Percentiles rank a stretch among this genome's conserved stretches.
Evolutionary conservation across 2,329 filamentous ascomycete species (phyloP).

Genomic region (Aspergillus amoenus): DNA sequence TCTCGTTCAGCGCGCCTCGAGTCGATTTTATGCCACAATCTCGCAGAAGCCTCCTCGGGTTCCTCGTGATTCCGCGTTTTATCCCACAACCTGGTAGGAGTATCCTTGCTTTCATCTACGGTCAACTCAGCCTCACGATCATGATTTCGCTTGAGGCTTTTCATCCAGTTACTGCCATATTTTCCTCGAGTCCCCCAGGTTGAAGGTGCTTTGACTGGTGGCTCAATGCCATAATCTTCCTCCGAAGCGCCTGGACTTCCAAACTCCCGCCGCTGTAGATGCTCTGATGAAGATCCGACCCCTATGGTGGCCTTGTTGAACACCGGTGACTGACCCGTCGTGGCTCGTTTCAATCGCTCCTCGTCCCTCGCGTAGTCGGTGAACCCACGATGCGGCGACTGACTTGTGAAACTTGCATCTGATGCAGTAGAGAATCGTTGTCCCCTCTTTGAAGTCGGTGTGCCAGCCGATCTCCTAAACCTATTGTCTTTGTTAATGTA

Average conservation of each 20-base stretch:
- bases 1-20: conserved; percentile 27
- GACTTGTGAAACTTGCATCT: conserved; percentile 36
- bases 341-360: conserved; percentile 39
- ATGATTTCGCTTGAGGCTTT: conserved; percentile 28
- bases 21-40: conserved; percentile 27
- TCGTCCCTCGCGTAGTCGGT: conserved; percentile 40
- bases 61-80: conserved; percentile 7
- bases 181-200: conserved; percentile 38
- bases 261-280: conserved; percentile 37
- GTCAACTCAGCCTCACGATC: conserved; percentile 18
- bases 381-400: conserved; percentile 33
- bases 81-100: not conserved
- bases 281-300: conserved; percentile 34
- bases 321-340: conserved; percentile 39
- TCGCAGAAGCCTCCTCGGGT: conserved; percentile 12
- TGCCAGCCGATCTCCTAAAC: conserved; percentile 25
- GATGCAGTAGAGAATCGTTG: conserved; percentile 23
- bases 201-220: conserved; percentile 37
- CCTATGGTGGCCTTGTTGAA: conserved; percentile 36
- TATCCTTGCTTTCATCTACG: conserved; percentile 17
- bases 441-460: conserved; percentile 22
- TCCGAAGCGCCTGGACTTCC: conserved; percentile 19
- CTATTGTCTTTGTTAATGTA: conserved; percentile 12
- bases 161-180: conserved; percentile 36
- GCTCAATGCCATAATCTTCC: conserved; percentile 26